A percentile compares a stretch with the other conserved stretches of the same genome.
Evolutionary conservation across 805 yeast genomes (phyloP).

Genomic region (Lipomyces spencermartinsiae): DNA sequence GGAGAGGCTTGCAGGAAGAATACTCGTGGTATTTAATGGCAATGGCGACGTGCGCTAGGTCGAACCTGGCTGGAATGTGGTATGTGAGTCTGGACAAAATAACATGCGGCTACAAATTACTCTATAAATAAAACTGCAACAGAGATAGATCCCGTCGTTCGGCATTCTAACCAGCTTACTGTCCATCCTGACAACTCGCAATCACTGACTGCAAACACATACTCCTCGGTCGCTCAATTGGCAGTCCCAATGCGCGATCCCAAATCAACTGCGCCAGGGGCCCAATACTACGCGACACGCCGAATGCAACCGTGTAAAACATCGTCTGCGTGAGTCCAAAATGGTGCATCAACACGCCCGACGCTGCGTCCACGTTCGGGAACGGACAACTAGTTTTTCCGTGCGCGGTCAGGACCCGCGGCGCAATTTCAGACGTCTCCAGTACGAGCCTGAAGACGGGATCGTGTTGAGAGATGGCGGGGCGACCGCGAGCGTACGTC

Average conservation of each 20-base stretch:
- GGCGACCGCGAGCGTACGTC: slow-evolving; percentile 63
- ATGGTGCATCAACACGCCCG: slow-evolving; percentile 80
- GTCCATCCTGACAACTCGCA: not conserved
- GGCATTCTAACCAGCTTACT: not conserved
- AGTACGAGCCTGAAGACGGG: slow-evolving; percentile 70
- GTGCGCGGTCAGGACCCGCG: slow-evolving; percentile 73
- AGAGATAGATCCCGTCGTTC: no score
- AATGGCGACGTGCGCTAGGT: no score
- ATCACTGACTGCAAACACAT: slow-evolving; percentile 8
- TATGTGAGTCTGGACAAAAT: no score
- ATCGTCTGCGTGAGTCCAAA: slow-evolving; percentile 76
- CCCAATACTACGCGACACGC: slow-evolving; percentile 82
- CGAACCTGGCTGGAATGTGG: no score
- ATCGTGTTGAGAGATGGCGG: slow-evolving; percentile 61
- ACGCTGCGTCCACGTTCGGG: slow-evolving; percentile 83
- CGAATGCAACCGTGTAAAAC: slow-evolving; percentile 81
- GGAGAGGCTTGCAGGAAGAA: no score
- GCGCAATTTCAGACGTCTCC: slow-evolving; percentile 71
- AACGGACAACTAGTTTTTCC: slow-evolving; percentile 87
- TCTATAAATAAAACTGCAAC: no score
- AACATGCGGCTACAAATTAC: no score
- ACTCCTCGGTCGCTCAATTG: slow-evolving; percentile 79
- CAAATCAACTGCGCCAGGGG: slow-evolving; percentile 78
- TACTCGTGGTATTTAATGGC: no score
- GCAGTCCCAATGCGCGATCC: slow-evolving; percentile 78